phyloP scores from a whole-genome alignment of 1,139 yeast genomes.

The Protomyces arabidopsidicola region DNA sequence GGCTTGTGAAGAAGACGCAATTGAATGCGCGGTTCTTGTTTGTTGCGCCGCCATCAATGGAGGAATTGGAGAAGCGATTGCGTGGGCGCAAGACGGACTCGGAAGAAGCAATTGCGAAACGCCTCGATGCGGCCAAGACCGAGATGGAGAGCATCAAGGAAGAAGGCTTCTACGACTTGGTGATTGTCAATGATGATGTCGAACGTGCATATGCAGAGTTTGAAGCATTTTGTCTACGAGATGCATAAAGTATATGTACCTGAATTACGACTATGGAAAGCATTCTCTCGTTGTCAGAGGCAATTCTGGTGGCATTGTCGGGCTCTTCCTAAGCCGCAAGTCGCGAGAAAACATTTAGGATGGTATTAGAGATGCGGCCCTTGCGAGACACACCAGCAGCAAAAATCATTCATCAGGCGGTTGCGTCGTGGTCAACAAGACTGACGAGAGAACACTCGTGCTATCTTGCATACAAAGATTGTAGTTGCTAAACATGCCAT shows the following conservation, averaged over 20 bases:
- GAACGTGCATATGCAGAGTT: conserved; percentile 81
- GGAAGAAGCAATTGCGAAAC: conserved; percentile 70
- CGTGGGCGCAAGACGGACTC: conserved; percentile 93
- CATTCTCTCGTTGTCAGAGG: no score
- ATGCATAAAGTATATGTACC: not conserved
- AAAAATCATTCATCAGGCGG: no score
- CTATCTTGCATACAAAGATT: no score
- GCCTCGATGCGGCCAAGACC: conserved; percentile 77
- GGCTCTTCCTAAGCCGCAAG: no score
- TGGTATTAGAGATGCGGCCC: no score
- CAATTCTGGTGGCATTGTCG: no score
- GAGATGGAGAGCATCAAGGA: conserved; percentile 84
- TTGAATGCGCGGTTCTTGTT: conserved; percentile 82
- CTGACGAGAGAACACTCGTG: no score
- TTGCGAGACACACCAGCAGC: no score
- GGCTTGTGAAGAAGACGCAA: conserved; percentile 75
- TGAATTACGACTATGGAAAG: no score
- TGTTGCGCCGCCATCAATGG: conserved; percentile 88
- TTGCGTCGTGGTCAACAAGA: no score
- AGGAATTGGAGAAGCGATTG: conserved; percentile 65
- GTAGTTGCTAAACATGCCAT: no score
- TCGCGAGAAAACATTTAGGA: no score
- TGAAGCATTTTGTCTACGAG: conserved; percentile 59
- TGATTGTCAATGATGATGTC: conserved; percentile 84
- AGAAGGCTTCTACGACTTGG: conserved; percentile 82